Evolutionary conservation across 768 basidiomycete genomes (phyloP).

Genomic region (Coprinopsis cinerea): DNA sequence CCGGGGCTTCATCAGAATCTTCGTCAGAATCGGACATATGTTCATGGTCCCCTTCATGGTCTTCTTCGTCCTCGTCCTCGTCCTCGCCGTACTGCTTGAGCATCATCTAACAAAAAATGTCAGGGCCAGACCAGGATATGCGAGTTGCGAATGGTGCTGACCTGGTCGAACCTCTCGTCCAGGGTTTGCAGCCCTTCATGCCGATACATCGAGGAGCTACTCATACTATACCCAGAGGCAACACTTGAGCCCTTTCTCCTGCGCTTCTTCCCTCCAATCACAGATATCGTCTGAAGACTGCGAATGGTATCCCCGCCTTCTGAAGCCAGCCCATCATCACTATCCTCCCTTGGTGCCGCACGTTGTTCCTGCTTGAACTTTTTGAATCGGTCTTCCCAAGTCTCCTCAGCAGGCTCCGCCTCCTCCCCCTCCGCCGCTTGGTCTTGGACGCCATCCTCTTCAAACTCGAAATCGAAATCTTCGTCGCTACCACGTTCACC

Average conservation of each 20-base stretch:
- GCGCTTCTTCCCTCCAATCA: conserved; percentile 73
- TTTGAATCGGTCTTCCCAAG: conserved; percentile 79
- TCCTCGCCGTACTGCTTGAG: conserved; percentile 74
- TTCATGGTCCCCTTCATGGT: conserved; percentile 13
- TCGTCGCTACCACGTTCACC: conserved; percentile 65
- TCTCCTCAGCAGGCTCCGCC: conserved; percentile 29
- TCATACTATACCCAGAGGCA: conserved; percentile 96
- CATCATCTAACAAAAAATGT: conserved; percentile 55
- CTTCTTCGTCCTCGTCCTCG: conserved; percentile 37
- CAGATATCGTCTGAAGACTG: conserved; percentile 64
- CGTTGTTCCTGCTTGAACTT: conserved; percentile 70
- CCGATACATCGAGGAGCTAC: conserved; percentile 91
- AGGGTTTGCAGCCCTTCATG: conserved; percentile 84
- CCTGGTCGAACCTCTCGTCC: conserved; percentile 94
- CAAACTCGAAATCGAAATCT: conserved; percentile 60
- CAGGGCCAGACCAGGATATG: not conserved
- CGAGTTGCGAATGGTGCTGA: conserved; percentile 24
- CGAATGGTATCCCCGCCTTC: conserved; percentile 82
- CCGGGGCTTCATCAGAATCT: conserved; percentile 58
- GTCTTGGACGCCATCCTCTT: conserved; percentile 38
- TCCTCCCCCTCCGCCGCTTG: conserved; percentile 19
- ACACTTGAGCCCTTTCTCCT: conserved; percentile 71
- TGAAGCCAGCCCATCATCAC: conserved; percentile 50
- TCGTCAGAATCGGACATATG: conserved; percentile 18
- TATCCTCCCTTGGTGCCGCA: conserved; percentile 29